A percentile compares a stretch with the other conserved stretches of the same genome.
These are phyloP conservation scores for Atkinsonella hypoxylon DNA, from an alignment of 2,329 filamentous ascomycete genomes.

Conservation along the genomic window DNA sequence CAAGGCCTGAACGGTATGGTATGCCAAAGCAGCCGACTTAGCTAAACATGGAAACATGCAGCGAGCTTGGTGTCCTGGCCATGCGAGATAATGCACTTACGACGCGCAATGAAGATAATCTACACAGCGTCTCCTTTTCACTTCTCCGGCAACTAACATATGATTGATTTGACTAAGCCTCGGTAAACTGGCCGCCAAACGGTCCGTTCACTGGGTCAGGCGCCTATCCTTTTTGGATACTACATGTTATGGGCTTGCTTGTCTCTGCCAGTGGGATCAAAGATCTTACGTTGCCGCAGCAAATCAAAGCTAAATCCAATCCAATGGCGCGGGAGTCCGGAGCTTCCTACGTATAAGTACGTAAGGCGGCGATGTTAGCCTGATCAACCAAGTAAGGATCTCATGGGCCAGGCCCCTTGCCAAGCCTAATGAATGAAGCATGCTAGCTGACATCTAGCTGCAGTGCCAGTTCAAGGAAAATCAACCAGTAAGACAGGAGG, in stretches of 20 bases:
- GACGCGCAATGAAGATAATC: neutral
- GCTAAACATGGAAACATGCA: neutral
- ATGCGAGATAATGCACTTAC: neutral
- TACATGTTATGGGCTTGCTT: neutral
- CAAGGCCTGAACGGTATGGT: neutral
- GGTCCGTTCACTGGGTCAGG: no score
- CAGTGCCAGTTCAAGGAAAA: neutral
- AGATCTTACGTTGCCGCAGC: neutral
- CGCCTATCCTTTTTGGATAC: neutral
- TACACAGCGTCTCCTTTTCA: neutral
- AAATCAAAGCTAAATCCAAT: neutral
- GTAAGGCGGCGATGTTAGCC: neutral
- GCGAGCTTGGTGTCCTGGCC: neutral
- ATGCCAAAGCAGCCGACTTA: neutral
- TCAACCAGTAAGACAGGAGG: neutral
- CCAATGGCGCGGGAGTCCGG: neutral
- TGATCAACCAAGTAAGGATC: neutral
- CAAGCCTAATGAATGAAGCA: neutral
- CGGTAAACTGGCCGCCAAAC: neutral
- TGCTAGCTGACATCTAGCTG: constrained; percentile 1
- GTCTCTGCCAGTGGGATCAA: neutral
- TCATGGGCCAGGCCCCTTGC: neutral
- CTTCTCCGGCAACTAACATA: neutral
- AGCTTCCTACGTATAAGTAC: neutral
- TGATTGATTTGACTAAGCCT: neutral